Conservation (phyloP, 2,329 filamentous ascomycete genomes). For the Colletotrichum sp. region DNA sequence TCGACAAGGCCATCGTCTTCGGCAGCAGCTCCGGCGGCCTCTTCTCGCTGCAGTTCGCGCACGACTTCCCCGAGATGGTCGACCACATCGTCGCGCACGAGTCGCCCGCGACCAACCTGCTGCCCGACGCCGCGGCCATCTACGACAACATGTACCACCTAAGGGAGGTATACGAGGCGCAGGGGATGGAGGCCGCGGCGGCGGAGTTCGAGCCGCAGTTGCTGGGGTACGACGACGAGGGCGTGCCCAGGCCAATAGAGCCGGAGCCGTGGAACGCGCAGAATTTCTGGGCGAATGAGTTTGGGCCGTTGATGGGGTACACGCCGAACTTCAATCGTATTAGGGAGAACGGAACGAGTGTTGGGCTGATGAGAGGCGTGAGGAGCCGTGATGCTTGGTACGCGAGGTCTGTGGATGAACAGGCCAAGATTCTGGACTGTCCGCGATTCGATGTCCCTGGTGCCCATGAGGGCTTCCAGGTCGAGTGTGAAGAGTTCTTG, state of each 20-base stretch:
- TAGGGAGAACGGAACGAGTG: constrained; percentile 27
- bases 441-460: constrained; percentile 29
- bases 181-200: constrained; percentile 24
- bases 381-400: constrained; percentile 32
- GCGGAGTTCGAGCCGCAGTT: constrained; percentile 24
- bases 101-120: constrained; percentile 27
- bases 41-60: constrained; percentile 33
- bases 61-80: constrained; percentile 31
- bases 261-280: constrained; percentile 25
- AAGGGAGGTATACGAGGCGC: constrained; percentile 24
- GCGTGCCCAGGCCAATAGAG: constrained; percentile 21
- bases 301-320: constrained; percentile 24
- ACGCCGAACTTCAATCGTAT: constrained; percentile 29
- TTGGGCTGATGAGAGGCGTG: constrained; percentile 31
- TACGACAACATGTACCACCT: constrained; percentile 27
- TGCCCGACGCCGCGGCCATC: constrained; percentile 28
- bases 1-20: constrained; percentile 30
- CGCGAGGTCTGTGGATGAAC: constrained; percentile 29
- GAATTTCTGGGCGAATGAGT: constrained; percentile 36
- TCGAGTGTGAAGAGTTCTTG: constrained; percentile 30
- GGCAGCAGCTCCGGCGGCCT: constrained; percentile 34
- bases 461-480: constrained; percentile 35
- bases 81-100: constrained; percentile 36
- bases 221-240: constrained; percentile 30
- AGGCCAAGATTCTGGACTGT: constrained; percentile 32